These are phyloP conservation scores for Heritiera littoralis DNA, from an alignment of 345 rosid genomes.

Conservation along the genomic window DNA sequence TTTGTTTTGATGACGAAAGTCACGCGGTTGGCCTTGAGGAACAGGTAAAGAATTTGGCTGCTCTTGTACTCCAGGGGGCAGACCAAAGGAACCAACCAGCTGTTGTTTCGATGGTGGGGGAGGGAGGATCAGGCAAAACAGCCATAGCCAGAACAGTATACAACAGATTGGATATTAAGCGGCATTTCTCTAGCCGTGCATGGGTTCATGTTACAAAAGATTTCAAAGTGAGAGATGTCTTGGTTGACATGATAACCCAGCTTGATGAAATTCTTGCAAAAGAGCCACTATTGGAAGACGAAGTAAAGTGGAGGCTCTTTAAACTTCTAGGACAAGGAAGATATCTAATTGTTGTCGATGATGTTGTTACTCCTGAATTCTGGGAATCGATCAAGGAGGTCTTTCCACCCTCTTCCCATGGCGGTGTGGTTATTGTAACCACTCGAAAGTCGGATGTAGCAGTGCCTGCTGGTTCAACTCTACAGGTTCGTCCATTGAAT, in stretches of 20 bases:
- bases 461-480: conserved; percentile 2
- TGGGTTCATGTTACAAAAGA: conserved; percentile 4
- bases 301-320: background rate
- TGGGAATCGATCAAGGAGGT: background rate
- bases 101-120: background rate
- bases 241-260: conserved; percentile 8
- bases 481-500: background rate
- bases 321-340: background rate
- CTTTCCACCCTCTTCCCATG: background rate
- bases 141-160: background rate
- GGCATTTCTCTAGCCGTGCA: background rate
- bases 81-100: conserved; percentile 2
- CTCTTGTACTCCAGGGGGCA: background rate
- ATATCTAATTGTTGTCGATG: background rate
- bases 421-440: background rate
- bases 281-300: background rate
- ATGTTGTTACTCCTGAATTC: background rate
- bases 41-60: background rate
- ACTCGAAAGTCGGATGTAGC: background rate
- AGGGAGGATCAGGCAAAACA: conserved; percentile 8
- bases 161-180: background rate
- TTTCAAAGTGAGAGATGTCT: background rate
- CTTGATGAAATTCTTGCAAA: background rate
- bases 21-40: conserved; percentile 10
- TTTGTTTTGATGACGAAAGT: background rate